Evolutionary conservation across 2,329 filamentous ascomycete genomes (phyloP), one percentile per base, ranked within the genome.

Genomic region (Hypoxylon sp.): DNA sequence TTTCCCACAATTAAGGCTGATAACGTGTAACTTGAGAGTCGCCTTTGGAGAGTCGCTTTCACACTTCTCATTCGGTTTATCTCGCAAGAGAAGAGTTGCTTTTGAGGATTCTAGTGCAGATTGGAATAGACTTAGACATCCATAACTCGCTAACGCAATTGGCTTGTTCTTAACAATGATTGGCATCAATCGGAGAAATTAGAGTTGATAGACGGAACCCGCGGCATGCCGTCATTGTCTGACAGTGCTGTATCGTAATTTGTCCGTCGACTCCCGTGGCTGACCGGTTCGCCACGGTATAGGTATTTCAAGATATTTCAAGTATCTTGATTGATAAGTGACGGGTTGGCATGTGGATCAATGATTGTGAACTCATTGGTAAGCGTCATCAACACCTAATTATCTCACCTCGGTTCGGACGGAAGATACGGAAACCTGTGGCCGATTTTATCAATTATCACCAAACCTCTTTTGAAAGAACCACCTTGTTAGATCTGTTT

Each of bases 221-320:
- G 42, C 42, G 64, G 52, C 39, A 64, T 65, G 60, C 56, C 64
- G 61, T 70, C 65, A 63, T 59, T 55, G 37, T 65, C 47, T 60
- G 37, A 48, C 47, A 50, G n/a, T 19, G 11, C n/a, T 14, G 24
- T 24, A 42, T 39, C 51, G 47, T 17, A 31, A 46, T 53, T 54
- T 50, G 48, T 26, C 39, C 31, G 19, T 42, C 13, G 17, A 37
- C 35, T 48, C n/a, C 31, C 3, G 22, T 50, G 42, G 6, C 29
- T 54, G 33, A 54, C 39, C 17, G 5, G 22, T 19, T 44, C 8
- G 48, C 29, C 39, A 33, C 46, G 37, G n/a, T n/a, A 22, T 42
- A 33, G 24, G n/a, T n/a, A 46, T 22, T 29, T 22, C 6, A 39
- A 10, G 24, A 51, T 51, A n/a, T 22, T 17, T 22, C 17, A 22